Percentiles rank a stretch among this genome's conserved stretches.
Conservation (phyloP, 805 yeast genomes). For the Candida anglica region DNA sequence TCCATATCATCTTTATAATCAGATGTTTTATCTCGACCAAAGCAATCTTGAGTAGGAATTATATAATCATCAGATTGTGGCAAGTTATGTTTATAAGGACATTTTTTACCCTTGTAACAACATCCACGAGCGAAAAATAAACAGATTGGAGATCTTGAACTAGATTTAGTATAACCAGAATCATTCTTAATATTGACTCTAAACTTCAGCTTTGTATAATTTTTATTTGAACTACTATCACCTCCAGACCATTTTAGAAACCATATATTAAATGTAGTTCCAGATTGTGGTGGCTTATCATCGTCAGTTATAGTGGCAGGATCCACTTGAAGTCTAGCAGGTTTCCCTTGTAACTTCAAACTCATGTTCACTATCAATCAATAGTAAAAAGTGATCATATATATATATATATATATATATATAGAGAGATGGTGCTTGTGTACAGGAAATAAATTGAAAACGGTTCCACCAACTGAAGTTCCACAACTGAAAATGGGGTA, state of each 20-base stretch:
- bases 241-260: slow-evolving; percentile 86
- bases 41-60: slow-evolving; percentile 75
- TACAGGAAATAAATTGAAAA: not conserved
- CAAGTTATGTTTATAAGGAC: slow-evolving; percentile 73
- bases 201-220: slow-evolving; percentile 50
- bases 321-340: slow-evolving; percentile 75
- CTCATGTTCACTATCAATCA: not conserved
- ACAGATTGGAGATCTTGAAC: slow-evolving; percentile 57
- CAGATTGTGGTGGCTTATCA: slow-evolving; percentile 74
- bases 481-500: no score
- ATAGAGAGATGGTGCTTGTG: no score
- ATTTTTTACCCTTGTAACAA: slow-evolving; percentile 73
- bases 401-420: no score
- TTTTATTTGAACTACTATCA: slow-evolving; percentile 44
- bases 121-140: slow-evolving; percentile 85
- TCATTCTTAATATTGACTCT: slow-evolving; percentile 60
- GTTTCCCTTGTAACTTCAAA: slow-evolving; percentile 8
- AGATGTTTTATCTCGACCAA: slow-evolving; percentile 83
- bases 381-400: not conserved
- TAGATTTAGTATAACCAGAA: slow-evolving; percentile 74
- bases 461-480: not conserved
- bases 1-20: slow-evolving; percentile 90
- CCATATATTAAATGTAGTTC: slow-evolving; percentile 83
- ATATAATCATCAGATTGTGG: slow-evolving; percentile 57
- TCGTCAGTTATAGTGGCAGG: slow-evolving; percentile 53